A percentile compares a stretch with the other conserved stretches of the same genome.
Evolutionary conservation across 495 filamentous ascomycete genomes (phyloP).

Genomic region (Polyplosphaeria fusca): DNA sequence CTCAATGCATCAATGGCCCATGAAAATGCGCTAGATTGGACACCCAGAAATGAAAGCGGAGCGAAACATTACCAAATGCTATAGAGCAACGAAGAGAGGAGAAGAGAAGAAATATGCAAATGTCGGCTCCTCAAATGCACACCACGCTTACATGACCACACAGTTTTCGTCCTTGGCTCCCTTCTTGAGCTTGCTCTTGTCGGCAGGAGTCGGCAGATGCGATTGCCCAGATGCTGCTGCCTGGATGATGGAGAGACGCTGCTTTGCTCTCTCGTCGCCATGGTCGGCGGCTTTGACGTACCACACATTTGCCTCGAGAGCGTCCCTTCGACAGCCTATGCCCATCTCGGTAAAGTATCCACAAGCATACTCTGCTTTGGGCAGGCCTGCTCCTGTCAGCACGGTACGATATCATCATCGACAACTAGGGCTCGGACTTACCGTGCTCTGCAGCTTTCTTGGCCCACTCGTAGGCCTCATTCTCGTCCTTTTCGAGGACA

Average conservation of each 20-base stretch:
- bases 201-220: slow-evolving; percentile 24
- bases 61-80: slow-evolving; percentile 5
- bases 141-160: slow-evolving; percentile 35
- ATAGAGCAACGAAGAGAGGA: neutral
- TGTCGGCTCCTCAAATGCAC: too few species aligned
- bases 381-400: slow-evolving; percentile 57
- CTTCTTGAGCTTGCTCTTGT: slow-evolving; percentile 32
- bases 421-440: slow-evolving; percentile 45
- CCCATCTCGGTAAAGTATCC: slow-evolving; percentile 99
- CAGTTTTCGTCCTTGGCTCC: slow-evolving; percentile 32
- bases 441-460: slow-evolving; percentile 77
- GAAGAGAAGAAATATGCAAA: slow-evolving; percentile 1
- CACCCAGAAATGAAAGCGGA: neutral
- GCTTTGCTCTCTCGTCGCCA: slow-evolving; percentile 83
- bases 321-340: slow-evolving; percentile 88
- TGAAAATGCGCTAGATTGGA: slow-evolving; percentile 11
- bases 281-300: slow-evolving; percentile 94
- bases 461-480: slow-evolving; percentile 96
- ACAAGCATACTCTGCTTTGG: slow-evolving; percentile 92
- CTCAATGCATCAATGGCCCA: too few species aligned
- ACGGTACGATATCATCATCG: neutral
- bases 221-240: slow-evolving; percentile 73
- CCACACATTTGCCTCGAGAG: slow-evolving; percentile 95
- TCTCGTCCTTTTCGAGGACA: slow-evolving; percentile 88
- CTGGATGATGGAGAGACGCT: slow-evolving; percentile 78